A percentile compares a stretch with the other conserved stretches of the same genome.
Evolutionary conservation across 306 rosid genomes (phyloP).

Genomic region (Begonia masoniana): DNA sequence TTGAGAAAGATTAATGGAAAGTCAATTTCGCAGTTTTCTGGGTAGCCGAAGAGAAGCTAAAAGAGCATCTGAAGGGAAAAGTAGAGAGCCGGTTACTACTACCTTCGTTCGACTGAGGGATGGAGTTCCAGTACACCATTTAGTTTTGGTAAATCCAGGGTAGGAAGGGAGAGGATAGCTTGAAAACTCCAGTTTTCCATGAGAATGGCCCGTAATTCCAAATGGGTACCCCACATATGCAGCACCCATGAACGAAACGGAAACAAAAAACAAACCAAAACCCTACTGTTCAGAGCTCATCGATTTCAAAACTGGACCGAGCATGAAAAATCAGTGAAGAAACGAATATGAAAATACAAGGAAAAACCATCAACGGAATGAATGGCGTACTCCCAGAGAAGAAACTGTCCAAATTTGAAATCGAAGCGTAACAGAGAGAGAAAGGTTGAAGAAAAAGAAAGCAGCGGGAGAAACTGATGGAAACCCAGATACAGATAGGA

Average conservation of each 20-base stretch:
- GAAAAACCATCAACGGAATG: background rate
- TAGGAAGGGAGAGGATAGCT: slow-evolving; percentile 29
- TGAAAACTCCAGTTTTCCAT: slow-evolving; percentile 19
- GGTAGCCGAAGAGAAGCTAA: background rate
- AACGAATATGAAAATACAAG: too few species aligned
- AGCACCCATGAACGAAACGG: slow-evolving; percentile 29
- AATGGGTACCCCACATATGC: slow-evolving; percentile 34
- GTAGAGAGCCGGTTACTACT: slow-evolving; percentile 1
- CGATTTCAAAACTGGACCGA: background rate
- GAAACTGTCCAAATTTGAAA: background rate
- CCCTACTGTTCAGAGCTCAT: background rate
- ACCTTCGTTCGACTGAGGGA: slow-evolving; percentile 34
- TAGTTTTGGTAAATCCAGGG: slow-evolving; percentile 26
- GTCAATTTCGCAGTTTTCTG: background rate
- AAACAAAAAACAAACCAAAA: background rate
- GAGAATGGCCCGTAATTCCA: slow-evolving; percentile 24
- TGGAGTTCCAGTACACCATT: slow-evolving; percentile 21
- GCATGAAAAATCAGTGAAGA: background rate
- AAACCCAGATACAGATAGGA: slow-evolving; percentile 1
- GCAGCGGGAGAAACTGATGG: background rate
- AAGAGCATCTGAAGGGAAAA: background rate
- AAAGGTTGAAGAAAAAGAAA: background rate
- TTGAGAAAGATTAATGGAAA: too few species aligned
- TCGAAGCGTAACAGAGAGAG: background rate
- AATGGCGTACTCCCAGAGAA: background rate